Evolutionary conservation across 2,329 filamentous ascomycete genomes (phyloP), one percentile per base, ranked within the genome.

Genomic region (Raffaelea deltoideospora): DNA sequence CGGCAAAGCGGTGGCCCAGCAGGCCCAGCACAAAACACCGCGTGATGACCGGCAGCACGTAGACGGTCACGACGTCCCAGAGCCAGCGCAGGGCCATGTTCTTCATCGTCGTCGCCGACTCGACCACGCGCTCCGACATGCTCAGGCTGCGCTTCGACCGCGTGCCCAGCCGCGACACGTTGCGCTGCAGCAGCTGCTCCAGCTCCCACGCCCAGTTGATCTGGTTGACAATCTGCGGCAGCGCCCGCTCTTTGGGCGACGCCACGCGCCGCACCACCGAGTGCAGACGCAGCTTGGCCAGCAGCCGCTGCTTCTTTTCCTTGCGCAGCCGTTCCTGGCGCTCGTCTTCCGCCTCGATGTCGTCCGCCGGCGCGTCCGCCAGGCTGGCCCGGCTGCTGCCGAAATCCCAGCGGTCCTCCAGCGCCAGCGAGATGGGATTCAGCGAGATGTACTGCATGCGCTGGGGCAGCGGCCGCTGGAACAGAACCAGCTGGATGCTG

Each of bases 371-470:
- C 22, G 56, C 53, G 21, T 50, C 26, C n/a, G n/a, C n/a, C n/a
- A n/a, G n/a, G n/a, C n/a, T n/a, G n/a, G n/a, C n/a, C n/a, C n/a
- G n/a, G 52, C 55, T 27, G 50, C 54, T 37, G 45, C 44, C 28
- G n/a, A 30, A 8, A 28, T 40, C 28, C 13, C 60, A 60, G 48
- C 88, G 85, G 51, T 88, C 81, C 3, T 72, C 82, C 13, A 98
- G 63, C 1, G 86, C 86, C 30, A 98, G 66, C 1, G 86, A 79
- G 35, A 98, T 96, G 0, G 90, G 88, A 21, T 76, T 72, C 17
- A 95, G 64, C 1, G 90, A 98, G 47, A 96, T 79, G 56, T 96
- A 98, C 57, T 98, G 88, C 90, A 98, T 96, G 38, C 77, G 73
- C 23, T 70, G 76, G 0, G 90, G 88, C 39, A 80, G 72, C 1